Base-by-base conservation (phyloP, 176 grass and related monocot genomes). In the Hordeum marinum region DNA sequence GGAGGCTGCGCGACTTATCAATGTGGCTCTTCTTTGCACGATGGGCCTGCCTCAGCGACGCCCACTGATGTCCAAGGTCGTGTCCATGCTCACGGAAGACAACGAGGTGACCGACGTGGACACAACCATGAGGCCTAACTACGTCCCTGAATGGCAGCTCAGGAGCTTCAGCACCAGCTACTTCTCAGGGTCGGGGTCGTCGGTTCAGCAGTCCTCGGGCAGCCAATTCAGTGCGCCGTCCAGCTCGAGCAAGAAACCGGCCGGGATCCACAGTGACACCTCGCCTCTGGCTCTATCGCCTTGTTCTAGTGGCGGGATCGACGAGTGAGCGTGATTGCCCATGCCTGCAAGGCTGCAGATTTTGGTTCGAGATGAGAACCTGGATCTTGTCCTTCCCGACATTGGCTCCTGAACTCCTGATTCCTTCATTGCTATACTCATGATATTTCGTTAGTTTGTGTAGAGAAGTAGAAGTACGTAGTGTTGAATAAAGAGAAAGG, bases 1-100 rank as follows among this genome's bases (percentile, higher is more conserved):
- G 37, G 91, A 85, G 60, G 83, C 41, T 4, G 66, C 25, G 6
- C 70, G 55, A 20, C 32, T 90, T 2, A 93, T 93, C 23, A 54
- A 27, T 45, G 27, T 93, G 12, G 81, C 85, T 12, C 48, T 93
- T 60, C 69, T 93, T 0, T 93, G 91, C 81, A 90, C 76, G 0
- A 25, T 46, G 69, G 69, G 69, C 40, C 1, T 45, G 12, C 69
- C 69, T 26, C 37, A 73, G 41, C 69, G 43, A 27, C 69, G 69
- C 69, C 71, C 71, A 20, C 25, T 43, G 8, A 75, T 75, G 71
- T 75, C 72, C 1, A 75, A 75, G 46, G 72, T 54, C 5, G 72
- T 75, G 26, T 52, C 72, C 26, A 54, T 75, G 72, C 72, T 75
- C 50, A 75, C 9, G 5, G 72, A 75, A 75, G 72, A 75, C 11